phyloP scores from a whole-genome alignment of 164 flowering plant species.

The Dillenia suffruticosa region DNA sequence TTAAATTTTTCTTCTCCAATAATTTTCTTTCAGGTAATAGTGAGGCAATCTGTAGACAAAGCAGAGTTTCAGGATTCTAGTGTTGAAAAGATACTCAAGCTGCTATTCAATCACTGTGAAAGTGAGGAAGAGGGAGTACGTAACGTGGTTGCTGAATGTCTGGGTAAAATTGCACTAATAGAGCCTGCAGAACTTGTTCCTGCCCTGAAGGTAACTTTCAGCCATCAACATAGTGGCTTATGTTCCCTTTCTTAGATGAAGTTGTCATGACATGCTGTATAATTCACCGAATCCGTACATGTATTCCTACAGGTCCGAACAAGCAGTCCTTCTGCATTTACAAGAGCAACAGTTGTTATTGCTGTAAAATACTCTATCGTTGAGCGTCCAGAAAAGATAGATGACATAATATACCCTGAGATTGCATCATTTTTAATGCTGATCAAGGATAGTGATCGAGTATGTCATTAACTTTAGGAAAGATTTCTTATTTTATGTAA shows the following conservation, averaged over 20 bases:
- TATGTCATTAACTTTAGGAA: slow-evolving; percentile 18
- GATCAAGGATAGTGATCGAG: slow-evolving; percentile 91
- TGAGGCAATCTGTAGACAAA: slow-evolving; percentile 90
- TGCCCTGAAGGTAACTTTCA: slow-evolving; percentile 76
- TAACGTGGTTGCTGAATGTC: slow-evolving; percentile 98
- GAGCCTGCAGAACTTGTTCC: slow-evolving; percentile 94
- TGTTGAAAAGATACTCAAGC: slow-evolving; percentile 85
- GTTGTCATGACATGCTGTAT: neutral
- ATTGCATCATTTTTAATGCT: slow-evolving; percentile 93
- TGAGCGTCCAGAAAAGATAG: slow-evolving; percentile 95
- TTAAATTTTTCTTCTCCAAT: neutral
- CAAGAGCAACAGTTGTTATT: slow-evolving; percentile 92
- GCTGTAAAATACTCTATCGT: slow-evolving; percentile 96
- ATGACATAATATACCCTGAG: slow-evolving; percentile 79
- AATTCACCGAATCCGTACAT: neutral
- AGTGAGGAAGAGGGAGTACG: slow-evolving; percentile 99
- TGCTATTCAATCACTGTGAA: slow-evolving; percentile 95
- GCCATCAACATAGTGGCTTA: neutral
- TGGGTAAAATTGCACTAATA: slow-evolving; percentile 96
- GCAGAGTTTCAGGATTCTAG: slow-evolving; percentile 87
- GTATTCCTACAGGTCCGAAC: slow-evolving; percentile 55
- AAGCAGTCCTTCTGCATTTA: slow-evolving; percentile 82
- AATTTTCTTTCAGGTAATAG: slow-evolving; percentile 72
- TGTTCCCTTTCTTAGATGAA: neutral
- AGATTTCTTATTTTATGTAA: neutral